Evolutionary conservation across 495 filamentous ascomycete species (phyloP).

Genomic region (Stereocaulon alpinum): DNA sequence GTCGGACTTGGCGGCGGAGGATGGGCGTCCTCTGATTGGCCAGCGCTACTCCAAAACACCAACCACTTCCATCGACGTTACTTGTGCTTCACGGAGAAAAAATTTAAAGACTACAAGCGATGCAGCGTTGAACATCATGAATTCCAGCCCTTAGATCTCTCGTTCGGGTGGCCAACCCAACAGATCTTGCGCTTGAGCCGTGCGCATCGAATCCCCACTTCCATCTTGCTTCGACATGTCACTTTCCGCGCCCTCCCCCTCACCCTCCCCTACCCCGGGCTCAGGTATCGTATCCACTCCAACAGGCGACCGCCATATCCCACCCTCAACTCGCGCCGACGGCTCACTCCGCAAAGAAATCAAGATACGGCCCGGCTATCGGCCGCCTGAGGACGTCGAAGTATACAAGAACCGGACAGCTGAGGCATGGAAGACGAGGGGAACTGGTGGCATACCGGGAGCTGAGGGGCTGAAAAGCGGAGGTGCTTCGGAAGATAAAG

Average conservation of each 20-base stretch:
- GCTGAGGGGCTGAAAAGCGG: conserved; percentile 59
- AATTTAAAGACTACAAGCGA: too few species aligned
- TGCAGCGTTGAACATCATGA: too few species aligned
- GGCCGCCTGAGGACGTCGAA: conserved; percentile 91
- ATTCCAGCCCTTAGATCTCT: too few species aligned
- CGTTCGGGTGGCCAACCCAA: too few species aligned
- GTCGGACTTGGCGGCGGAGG: neutral
- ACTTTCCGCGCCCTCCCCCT: conserved; percentile 17
- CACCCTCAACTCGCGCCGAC: conserved; percentile 74
- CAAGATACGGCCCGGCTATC: conserved; percentile 84
- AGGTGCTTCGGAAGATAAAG: conserved; percentile 34
- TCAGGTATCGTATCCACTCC: conserved; percentile 66
- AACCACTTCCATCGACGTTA: neutral
- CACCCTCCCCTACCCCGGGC: conserved; percentile 18
- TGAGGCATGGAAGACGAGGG: conserved; percentile 74
- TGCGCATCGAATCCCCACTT: neutral
- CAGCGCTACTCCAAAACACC: neutral
- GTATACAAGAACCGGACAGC: conserved; percentile 90
- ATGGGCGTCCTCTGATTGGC: conserved; percentile 1
- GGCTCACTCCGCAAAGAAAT: conserved; percentile 86
- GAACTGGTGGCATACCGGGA: conserved; percentile 68
- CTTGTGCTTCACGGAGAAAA: too few species aligned
- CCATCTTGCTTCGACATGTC: neutral
- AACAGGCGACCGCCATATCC: conserved; percentile 78
- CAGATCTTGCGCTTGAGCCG: neutral